Base-by-base conservation (phyloP, 768 basidiomycete genomes). In the Pholiota molesta region DNA sequence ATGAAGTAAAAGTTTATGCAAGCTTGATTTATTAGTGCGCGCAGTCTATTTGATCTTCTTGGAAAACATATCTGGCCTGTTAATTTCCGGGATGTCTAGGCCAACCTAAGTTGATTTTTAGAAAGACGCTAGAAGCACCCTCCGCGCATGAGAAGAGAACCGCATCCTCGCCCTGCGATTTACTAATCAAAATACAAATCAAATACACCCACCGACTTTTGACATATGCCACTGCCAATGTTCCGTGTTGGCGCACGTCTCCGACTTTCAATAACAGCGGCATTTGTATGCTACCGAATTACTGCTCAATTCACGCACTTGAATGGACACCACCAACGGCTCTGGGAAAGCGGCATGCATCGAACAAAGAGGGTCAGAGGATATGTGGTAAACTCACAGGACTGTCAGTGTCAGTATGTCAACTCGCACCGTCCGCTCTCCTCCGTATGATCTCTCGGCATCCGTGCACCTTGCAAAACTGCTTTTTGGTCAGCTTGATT, bases 401-500 rank as follows among this genome's bases (percentile, higher is more conserved):
- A 49, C 2, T 49, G 47, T 49, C 47, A 49, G 2, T 21, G 42
- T n/a, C 42, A 44, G 5, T n/a, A 2, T n/a, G 19, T n/a, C 19
- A 44, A 1, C 19, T 44, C 42, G 6, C 42, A 44, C 42, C 16
- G 42, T 44, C n/a, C 1, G 19, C 19, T 19, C 9, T 44, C 42
- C 42, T 21, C 19, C 17, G 8, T 49, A 19, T 26, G 47, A 26
- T 49, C 23, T 51, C 35, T 51, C 57, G 57, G 57, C 57, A 31
- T 58, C 47, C 57, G 57, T 39, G 9, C 10, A 16, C 11, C 35
- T 1, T 37, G 35, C 13, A 37, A 49, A 49, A 49, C 19, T 5
- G 19, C 6, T 9, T 49, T 26, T 51, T 58, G 40, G 45, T 58
- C 57, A 58, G 33, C 57, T 19, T 58, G 47, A 26, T 51, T 51